Evolutionary conservation across 2,329 filamentous ascomycete species (phyloP).

Genomic region (Aspergillus oerlinghausenensis): DNA sequence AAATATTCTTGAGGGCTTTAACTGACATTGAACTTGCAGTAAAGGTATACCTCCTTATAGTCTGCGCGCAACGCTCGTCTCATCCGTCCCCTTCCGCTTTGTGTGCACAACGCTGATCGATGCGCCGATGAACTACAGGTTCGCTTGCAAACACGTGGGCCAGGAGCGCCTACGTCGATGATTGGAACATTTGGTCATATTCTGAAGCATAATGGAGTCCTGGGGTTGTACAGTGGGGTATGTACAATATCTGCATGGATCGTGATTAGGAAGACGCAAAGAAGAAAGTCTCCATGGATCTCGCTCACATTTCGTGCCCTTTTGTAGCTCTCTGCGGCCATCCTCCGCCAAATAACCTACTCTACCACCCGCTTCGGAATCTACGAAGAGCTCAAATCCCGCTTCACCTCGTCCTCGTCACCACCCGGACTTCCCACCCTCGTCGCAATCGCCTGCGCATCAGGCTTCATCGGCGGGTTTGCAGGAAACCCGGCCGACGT

Average conservation of each 20-base stretch:
- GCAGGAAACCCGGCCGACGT: conserved; percentile 94
- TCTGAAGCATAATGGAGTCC: conserved; percentile 67
- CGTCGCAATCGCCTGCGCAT: conserved; percentile 73
- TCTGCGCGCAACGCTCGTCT: neutral
- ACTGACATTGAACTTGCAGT: conserved; percentile 41
- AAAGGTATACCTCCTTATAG: conserved; percentile 42
- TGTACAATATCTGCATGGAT: conserved; percentile 16
- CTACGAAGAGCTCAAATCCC: conserved; percentile 86
- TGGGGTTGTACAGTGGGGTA: conserved; percentile 80
- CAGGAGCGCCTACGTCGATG: conserved; percentile 75
- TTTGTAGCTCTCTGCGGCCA: conserved; percentile 71
- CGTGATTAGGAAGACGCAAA: neutral
- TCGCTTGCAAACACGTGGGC: conserved; percentile 76
- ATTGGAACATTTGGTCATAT: conserved; percentile 80
- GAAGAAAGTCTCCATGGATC: neutral
- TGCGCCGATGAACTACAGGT: conserved; percentile 52
- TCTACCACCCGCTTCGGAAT: conserved; percentile 94
- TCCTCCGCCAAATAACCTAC: conserved; percentile 92
- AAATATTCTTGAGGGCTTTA: neutral
- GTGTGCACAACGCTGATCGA: conserved; percentile 10
- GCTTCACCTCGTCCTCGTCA: conserved; percentile 51
- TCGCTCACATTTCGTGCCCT: neutral
- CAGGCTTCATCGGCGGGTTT: conserved; percentile 83
- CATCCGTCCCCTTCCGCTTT: neutral
- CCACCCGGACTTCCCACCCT: conserved; percentile 69